Conservation (phyloP, 768 basidiomycete genomes). For the Cystofilobasidium bisporidii region DNA sequence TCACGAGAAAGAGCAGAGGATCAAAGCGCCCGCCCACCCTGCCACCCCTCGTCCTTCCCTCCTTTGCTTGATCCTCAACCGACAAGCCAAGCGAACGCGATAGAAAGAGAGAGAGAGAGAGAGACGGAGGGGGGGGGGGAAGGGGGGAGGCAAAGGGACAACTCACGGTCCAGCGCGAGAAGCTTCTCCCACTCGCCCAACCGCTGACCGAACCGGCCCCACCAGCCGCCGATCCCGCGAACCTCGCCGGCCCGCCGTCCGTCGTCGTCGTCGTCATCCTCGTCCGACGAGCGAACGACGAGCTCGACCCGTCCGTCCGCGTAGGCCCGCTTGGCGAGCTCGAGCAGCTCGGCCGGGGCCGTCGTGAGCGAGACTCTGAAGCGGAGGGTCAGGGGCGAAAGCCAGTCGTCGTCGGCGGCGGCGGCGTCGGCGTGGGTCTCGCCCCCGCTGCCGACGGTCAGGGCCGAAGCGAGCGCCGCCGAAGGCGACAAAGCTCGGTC, state of each 20-base stretch:
- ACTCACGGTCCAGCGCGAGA: not conserved
- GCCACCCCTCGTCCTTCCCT: too few relatives aligned
- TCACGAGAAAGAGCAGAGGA: too few relatives aligned
- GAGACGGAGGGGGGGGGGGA: too few relatives aligned
- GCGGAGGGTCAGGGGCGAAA: conserved; percentile 31
- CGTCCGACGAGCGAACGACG: conserved; percentile 28
- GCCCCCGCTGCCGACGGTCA: not conserved
- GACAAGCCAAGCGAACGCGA: not conserved
- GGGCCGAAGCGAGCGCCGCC: conserved; percentile 3
- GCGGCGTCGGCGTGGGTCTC: not conserved
- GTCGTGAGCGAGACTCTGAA: conserved; percentile 31
- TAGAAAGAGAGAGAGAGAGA: not conserved
- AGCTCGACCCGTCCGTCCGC: conserved; percentile 30
- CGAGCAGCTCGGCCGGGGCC: conserved; percentile 33
- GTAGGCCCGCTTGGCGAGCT: conserved; percentile 35
- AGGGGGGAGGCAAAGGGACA: too few relatives aligned
- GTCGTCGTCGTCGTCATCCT: conserved; percentile 15
- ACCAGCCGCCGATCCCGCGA: too few relatives aligned
- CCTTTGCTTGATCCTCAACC: too few relatives aligned
- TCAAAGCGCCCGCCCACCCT: too few relatives aligned
- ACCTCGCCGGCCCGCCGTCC: not conserved
- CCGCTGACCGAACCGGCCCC: too few relatives aligned
- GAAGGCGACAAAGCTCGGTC: too few relatives aligned
- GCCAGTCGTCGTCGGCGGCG: conserved; percentile 29
- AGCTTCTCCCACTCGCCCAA: too few relatives aligned